phyloP scores from a whole-genome alignment of 2,329 filamentous ascomycete genomes.

The Iodosphaeria phyllophila region DNA sequence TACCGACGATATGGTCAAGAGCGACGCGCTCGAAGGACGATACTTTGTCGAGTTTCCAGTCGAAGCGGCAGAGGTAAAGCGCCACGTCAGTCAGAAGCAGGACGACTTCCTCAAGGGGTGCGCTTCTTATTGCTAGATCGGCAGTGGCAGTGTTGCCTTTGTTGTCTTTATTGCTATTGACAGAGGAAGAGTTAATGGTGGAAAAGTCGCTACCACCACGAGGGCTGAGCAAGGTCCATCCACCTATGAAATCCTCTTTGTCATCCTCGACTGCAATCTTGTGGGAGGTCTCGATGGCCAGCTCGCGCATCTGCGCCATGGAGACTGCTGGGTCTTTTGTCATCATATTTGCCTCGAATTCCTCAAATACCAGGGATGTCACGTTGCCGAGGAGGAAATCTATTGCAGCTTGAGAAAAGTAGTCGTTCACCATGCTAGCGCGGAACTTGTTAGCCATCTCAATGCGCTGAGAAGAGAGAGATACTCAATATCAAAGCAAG shows the following conservation, averaged over 20 bases:
- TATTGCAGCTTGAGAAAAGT: constrained; percentile 87
- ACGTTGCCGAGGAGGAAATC: constrained; percentile 88
- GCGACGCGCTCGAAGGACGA: constrained; percentile 77
- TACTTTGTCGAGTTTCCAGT: constrained; percentile 92
- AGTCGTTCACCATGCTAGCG: constrained; percentile 92
- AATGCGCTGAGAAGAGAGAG: constrained; percentile 6
- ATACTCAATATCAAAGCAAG: not conserved
- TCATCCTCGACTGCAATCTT: constrained; percentile 72
- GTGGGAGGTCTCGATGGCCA: constrained; percentile 76
- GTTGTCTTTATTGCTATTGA: too few species aligned
- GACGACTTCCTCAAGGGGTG: constrained; percentile 75
- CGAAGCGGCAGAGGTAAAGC: constrained; percentile 76
- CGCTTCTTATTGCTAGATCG: constrained; percentile 45
- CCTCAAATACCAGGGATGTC: constrained; percentile 68
- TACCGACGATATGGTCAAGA: constrained; percentile 49
- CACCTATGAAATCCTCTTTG: constrained; percentile 70
- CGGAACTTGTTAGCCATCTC: constrained; percentile 1
- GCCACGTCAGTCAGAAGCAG: constrained; percentile 72
- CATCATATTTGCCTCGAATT: constrained; percentile 90
- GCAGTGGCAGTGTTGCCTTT: too few species aligned
- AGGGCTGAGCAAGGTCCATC: constrained; percentile 77
- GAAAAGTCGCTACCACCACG: constrained; percentile 48
- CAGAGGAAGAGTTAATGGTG: too few species aligned
- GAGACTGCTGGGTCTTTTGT: constrained; percentile 82
- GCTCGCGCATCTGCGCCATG: constrained; percentile 64